Evolutionary conservation across 192 early-diverging fungal species (phyloP), one percentile per base, ranked within the genome.

Genomic region (Coemansia sp.): DNA sequence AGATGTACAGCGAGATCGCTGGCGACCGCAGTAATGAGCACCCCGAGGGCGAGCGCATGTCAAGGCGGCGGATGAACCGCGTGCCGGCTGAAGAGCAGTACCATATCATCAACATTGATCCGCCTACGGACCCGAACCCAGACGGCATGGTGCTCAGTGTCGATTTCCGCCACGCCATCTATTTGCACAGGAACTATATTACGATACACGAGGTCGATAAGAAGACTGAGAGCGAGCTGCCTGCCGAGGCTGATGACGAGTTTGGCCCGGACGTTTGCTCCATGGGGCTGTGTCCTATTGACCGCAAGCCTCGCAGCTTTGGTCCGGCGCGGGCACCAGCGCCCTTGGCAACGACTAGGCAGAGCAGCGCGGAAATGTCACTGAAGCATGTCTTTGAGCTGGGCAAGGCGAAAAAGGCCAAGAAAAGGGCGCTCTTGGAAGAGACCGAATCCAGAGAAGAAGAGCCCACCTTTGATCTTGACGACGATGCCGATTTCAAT

Each of bases 51-150:
- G 46, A 63, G 43, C 73, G 78, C 50, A 46, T 67, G 39, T 57
- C 63, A 21, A n/a, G 74, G 23, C 68, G 68, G 26, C 50, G 63
- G 47, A 40, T 37, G 49, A 77, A 77, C 69, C 52, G 44, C 9
- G 65, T 70, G 26, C 61, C 80, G 52, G 67, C 71, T 10, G 75
- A 82, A 37, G 40, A 74, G 19, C 68, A 75, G 11, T 82, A 82
- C 75, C 80, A 82, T 11, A 60, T 82, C 7, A 70, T 82, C 33
- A 82, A 74, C 72, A 77, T 82, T 6, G 75, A 82, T 28, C 39
- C 75, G 66, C 72, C 74, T 2, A 71, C 72, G 21, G 75, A 74
- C 28, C 19, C 67, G 11, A 44, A 39, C 6, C 69, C 72, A 0
- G 66, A 66, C 17, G 80, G 75, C 42, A n/a, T 74, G 40, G 67